These are phyloP conservation scores for Claviceps humidiphila DNA, from an alignment of 2,329 filamentous ascomycete species.

Conservation along the genomic window DNA sequence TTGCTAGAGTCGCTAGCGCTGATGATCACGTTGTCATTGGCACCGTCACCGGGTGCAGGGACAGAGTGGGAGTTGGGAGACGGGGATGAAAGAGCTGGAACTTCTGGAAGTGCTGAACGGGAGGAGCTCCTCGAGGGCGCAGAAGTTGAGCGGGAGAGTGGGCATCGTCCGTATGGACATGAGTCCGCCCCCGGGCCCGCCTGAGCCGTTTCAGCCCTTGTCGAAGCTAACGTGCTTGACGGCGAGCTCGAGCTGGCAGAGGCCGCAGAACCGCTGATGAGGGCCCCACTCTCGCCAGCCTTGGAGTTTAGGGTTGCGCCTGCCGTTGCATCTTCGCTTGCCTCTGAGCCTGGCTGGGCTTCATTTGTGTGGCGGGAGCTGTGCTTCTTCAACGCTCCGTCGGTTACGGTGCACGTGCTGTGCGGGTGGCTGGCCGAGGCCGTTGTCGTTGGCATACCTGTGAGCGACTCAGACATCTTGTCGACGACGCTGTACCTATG, in stretches of 20 bases:
- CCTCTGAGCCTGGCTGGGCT: background rate
- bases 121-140: background rate
- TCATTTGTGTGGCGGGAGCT: too few species aligned
- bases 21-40: background rate
- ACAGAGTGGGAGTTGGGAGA: background rate
- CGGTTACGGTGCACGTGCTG: background rate
- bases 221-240: background rate
- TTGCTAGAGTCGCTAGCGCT: background rate
- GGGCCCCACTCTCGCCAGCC: too few species aligned
- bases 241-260: background rate
- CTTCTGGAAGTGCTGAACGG: background rate
- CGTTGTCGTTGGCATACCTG: constrained; percentile 15
- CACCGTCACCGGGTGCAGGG: background rate
- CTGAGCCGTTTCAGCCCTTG: background rate
- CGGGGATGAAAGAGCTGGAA: background rate
- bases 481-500: background rate
- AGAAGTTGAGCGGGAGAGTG: background rate
- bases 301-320: too few species aligned
- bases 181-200: background rate
- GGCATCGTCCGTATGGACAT: background rate
- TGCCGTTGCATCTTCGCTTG: too few species aligned
- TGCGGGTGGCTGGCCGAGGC: constrained; percentile 3
- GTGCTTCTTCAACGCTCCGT: background rate
- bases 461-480: constrained; percentile 15
- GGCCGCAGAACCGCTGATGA: too few species aligned